These are phyloP conservation scores for Eimeria mitis DNA, from an alignment of 169 alveolate species.

Conservation along the genomic window DNA sequence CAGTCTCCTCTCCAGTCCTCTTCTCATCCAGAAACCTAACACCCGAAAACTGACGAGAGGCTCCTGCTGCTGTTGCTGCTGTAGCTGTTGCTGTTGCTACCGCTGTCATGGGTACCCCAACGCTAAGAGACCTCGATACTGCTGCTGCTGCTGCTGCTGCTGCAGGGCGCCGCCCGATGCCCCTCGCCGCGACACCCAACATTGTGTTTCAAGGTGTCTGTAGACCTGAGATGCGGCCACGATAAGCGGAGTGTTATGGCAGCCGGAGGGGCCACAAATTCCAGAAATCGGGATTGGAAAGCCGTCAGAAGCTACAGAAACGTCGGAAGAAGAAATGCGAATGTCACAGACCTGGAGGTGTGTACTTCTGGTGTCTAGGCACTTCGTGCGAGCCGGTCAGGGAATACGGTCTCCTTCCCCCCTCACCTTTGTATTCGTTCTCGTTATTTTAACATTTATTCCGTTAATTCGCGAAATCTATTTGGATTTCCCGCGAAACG, in stretches of 20 bases:
- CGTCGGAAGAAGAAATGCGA: neutral
- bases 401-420: neutral
- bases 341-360: neutral
- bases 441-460: neutral
- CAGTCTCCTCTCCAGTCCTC: conserved; percentile 85
- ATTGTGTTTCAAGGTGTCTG: neutral
- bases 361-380: neutral
- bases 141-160: conserved; percentile 18
- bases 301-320: neutral
- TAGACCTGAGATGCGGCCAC: neutral
- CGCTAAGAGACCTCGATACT: no score
- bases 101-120: no score
- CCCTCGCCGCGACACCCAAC: conserved; percentile 9
- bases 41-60: conserved; percentile 74
- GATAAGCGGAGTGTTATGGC: neutral
- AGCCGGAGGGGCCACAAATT: neutral
- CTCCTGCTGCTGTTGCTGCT: neutral
- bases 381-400: neutral
- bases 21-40: conserved; percentile 86
- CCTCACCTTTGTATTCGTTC: neutral
- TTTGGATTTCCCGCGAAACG: neutral
- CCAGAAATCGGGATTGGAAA: neutral
- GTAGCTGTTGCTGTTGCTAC: conserved; percentile 7
- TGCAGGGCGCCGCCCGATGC: conserved; percentile 20
- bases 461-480: neutral